Base-by-base conservation (phyloP, 208 protist genomes). In the Naegleria fowleri region DNA sequence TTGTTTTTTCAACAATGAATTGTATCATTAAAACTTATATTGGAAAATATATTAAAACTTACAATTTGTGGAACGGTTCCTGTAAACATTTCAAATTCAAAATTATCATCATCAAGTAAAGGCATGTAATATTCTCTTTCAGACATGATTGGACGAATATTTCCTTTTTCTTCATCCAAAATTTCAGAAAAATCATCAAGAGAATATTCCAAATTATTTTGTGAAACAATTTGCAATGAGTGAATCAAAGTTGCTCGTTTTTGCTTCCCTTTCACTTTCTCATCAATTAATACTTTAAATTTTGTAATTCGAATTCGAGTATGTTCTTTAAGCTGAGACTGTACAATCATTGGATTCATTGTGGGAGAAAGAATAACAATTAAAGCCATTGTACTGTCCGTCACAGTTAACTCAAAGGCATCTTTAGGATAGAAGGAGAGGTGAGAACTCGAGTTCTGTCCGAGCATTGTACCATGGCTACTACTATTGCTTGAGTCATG, bases 61-160 rank as follows among this genome's bases (percentile, higher is more conserved):
- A 41, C 76, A 16, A 84, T 16, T 33, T 40, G 25, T 41, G 76
- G 38, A 38, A 84, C 38, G 0, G 76, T 67, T 29, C 55, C 55
- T 22, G 19, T 67, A 29, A 29, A 67, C 22, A 67, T 29, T 29
- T 67, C 55, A 67, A 67, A 40, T 39, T 84, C 76, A 84, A 84
- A 84, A 84, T 84, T 84, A 84, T 84, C 76, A 11, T 84, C 76
- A 84, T 84, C 76, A 0, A 38, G 11, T 84, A 40, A 16, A 5
- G 76, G 76, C 33, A 40, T 40, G 38, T 84, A 84, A 84, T 38
- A 84, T 33, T 29, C 76, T 84, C 76, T 84, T 84, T 33, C 76
- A 5, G 33, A 33, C 29, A 84, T 19, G 7, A 84, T 15, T 3
- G 76, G 76, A 16, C 33, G 15, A 84, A 41, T 84, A 41, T 33